Base-by-base conservation (phyloP, 2,329 filamentous ascomycete genomes). In the Leptosphaerulina australis region DNA sequence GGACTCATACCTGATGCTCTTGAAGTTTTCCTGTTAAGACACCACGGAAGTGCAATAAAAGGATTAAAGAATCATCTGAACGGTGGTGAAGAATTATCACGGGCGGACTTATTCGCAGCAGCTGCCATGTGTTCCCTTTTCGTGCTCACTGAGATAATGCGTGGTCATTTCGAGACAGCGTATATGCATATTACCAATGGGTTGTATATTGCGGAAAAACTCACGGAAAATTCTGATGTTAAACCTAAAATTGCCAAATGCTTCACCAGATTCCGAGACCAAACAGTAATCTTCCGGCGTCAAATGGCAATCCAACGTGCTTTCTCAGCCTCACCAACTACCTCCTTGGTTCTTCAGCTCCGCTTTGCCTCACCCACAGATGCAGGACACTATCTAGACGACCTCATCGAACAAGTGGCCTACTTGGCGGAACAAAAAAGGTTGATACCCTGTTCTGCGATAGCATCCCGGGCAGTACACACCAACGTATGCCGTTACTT, bases 1-100 rank as follows among this genome's bases (percentile, higher is more conserved):
- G 40, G 35, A 5, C 38, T 49, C 8, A 12, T 20, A 2, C 45
- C 50, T 14, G 50, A 53, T 14, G 20, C 29, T 26, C 30, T 26
- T 1, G 45, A 53, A 20, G 20, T 41, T 5, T 53, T 45, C 11
- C 29, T 53, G 12, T 26, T 53, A 2, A 41, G 36, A 24, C 50
- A 50, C 14, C 45, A 53, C 14, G 45, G 44, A 12, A 30, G 21
- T 15, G 45, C 50, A 6, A 21, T 50, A 24, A 44, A 30, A 22
- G 40, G 35, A 14, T 26, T 53, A 15, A 39, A 50, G 28, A 18
- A 12, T 9, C 22, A 33, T 21, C 36, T 45, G 2, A 14, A 14
- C 3, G 36, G 26, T 8, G 10, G 17, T 3, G 8, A 12, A 7
- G 29, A 36, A 3, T 14, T 36, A 12, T 7, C 29, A 15, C 26